A percentile compares a stretch with the other conserved stretches of the same genome.
phyloP scores from a whole-genome alignment of 306 rosid genomes.

The Castanopsis chinensis region DNA sequence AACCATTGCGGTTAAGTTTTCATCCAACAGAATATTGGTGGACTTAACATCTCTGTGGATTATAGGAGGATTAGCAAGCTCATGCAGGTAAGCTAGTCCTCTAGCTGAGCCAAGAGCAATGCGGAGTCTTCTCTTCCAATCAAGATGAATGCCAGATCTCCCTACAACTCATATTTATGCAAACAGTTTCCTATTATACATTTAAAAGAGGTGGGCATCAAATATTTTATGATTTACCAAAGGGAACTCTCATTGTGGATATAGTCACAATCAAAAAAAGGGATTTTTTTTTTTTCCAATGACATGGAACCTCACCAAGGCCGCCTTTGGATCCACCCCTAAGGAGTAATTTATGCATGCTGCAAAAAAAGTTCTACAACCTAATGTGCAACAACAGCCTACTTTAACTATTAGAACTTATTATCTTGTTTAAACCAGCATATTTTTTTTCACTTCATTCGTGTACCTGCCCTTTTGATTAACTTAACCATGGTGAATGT shows the following conservation, averaged over 20 bases:
- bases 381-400: no score
- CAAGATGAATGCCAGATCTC: slow-evolving; percentile 69
- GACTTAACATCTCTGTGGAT: slow-evolving; percentile 94
- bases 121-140: slow-evolving; percentile 96
- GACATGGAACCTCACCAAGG: no score
- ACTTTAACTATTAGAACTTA: no score
- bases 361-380: no score
- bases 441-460: no score
- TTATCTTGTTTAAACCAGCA: no score
- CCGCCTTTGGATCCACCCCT: no score
- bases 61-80: slow-evolving; percentile 95
- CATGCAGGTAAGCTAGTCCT: slow-evolving; percentile 94
- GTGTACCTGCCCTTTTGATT: background rate
- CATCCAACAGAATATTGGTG: slow-evolving; percentile 77
- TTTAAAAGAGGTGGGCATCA: background rate
- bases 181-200: slow-evolving; percentile 2
- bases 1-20: slow-evolving; percentile 78
- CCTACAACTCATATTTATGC: slow-evolving; percentile 44
- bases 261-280: background rate
- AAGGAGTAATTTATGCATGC: no score
- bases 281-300: no score
- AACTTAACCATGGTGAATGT: slow-evolving; percentile 2
- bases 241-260: background rate
- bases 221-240: background rate
- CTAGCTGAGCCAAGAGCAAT: slow-evolving; percentile 91